phyloP scores from a whole-genome alignment of 192 early-diverging fungal species.

The Backusella sp. region DNA sequence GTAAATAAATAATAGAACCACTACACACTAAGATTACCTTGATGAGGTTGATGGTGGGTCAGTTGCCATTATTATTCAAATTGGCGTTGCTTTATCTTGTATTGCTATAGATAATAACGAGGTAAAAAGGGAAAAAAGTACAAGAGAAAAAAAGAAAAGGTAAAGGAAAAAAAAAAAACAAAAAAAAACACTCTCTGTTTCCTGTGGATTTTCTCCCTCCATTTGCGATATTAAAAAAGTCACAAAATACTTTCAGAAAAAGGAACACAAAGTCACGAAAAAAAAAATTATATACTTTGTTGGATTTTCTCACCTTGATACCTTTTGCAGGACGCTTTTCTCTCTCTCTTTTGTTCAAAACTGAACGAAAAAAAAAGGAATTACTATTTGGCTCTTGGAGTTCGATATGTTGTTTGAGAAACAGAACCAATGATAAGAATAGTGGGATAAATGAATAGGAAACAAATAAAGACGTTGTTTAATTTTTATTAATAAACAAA shows the following conservation, averaged over 20 bases:
- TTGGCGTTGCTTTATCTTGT: neutral
- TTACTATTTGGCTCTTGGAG: too few species aligned
- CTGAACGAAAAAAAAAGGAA: too few species aligned
- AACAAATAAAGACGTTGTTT: neutral
- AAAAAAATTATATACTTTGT: neutral
- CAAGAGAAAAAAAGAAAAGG: neutral
- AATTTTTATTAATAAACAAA: neutral
- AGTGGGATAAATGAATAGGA: neutral
- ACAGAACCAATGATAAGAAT: neutral
- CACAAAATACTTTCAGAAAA: neutral
- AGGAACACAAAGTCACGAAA: neutral
- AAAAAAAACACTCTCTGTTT: too few species aligned
- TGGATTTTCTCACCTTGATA: too few species aligned
- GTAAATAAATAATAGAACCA: neutral
- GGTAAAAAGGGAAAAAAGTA: neutral
- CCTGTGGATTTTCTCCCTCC: too few species aligned
- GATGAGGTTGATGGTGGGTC: slow-evolving; percentile 9
- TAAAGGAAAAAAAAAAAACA: neutral
- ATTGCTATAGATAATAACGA: neutral
- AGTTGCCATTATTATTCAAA: slow-evolving; percentile 3
- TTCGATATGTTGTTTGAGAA: neutral
- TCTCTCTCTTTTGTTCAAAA: too few species aligned
- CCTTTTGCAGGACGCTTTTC: too few species aligned
- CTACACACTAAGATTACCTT: neutral
- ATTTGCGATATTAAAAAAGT: neutral